These are phyloP conservation scores for Pseudoperonospora humuli DNA, from an alignment of 352 stramenopile genomes.

Conservation along the genomic window DNA sequence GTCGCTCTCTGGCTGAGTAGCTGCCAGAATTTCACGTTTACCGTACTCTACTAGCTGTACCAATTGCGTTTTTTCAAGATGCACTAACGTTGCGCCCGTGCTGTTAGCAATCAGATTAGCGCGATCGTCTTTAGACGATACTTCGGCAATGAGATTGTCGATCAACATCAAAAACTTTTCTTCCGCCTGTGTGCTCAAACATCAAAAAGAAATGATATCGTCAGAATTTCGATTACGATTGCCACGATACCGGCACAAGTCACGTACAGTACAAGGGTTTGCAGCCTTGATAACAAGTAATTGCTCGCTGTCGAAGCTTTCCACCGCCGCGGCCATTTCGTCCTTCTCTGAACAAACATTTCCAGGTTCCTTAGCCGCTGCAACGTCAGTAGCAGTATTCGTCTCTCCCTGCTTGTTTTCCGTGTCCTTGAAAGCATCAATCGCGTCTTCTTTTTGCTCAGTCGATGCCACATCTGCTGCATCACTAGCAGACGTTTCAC, in stretches of 20 bases:
- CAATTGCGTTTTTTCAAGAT: conserved; percentile 62
- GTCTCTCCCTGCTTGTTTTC: conserved; percentile 20
- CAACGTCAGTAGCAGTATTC: neutral
- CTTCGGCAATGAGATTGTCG: conserved; percentile 48
- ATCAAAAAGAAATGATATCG: neutral
- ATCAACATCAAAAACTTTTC: conserved; percentile 51
- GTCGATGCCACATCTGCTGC: neutral
- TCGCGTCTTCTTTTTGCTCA: conserved; percentile 1
- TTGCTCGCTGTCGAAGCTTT: conserved; percentile 1
- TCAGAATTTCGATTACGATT: neutral
- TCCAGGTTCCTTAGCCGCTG: neutral
- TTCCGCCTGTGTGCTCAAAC: conserved; percentile 23
- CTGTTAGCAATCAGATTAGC: conserved; percentile 59
- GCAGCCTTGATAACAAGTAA: conserved; percentile 5
- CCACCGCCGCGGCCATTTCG: neutral
- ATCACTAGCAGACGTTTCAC: neutral
- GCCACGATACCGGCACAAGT: neutral
- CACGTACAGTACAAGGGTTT: conserved; percentile 18
- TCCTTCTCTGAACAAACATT: neutral
- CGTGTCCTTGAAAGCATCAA: conserved; percentile 16
- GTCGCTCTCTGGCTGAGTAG: conserved; percentile 22
- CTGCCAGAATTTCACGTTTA: conserved; percentile 38
- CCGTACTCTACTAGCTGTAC: conserved; percentile 56
- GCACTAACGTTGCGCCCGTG: conserved; percentile 63
- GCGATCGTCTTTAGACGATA: conserved; percentile 49